Percentiles rank a stretch among this genome's conserved stretches.
phyloP scores from a whole-genome alignment of 768 basidiomycete genomes.

The Termitomyces sp. region DNA sequence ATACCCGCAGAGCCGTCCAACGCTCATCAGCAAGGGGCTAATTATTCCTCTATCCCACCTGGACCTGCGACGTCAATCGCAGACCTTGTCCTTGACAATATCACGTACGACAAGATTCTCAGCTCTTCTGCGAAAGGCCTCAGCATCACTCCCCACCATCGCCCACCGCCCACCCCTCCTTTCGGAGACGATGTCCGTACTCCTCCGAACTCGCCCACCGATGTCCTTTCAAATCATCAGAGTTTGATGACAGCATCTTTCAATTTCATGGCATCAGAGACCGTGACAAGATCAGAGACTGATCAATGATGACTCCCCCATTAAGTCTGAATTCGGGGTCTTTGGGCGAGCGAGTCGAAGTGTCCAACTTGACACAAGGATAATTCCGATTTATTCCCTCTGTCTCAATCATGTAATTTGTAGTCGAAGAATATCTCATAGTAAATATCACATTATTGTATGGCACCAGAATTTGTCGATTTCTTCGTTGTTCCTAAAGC shows the following conservation, averaged over 20 bases:
- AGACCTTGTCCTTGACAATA: constrained; percentile 15
- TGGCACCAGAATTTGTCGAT: too few relatives aligned
- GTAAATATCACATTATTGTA: neutral
- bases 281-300: neutral
- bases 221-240: neutral
- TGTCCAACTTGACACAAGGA: neutral
- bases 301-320: neutral
- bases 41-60: neutral
- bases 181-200: constrained; percentile 10
- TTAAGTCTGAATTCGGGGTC: too few relatives aligned
- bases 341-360: too few relatives aligned
- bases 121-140: constrained; percentile 15
- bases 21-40: neutral
- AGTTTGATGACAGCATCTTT: constrained; percentile 8
- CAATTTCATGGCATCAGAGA: constrained; percentile 7
- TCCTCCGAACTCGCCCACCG: constrained; percentile 15
- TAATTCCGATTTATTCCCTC: neutral
- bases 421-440: neutral
- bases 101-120: constrained; percentile 20
- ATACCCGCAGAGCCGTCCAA: neutral
- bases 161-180: neutral
- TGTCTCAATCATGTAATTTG: neutral
- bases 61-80: constrained; percentile 10
- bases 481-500: too few relatives aligned
- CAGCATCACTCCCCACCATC: neutral